Percentiles rank a stretch among this genome's conserved stretches.
Evolutionary conservation across 495 filamentous ascomycete genomes (phyloP).

Genomic region (Geoglossum glabrum): DNA sequence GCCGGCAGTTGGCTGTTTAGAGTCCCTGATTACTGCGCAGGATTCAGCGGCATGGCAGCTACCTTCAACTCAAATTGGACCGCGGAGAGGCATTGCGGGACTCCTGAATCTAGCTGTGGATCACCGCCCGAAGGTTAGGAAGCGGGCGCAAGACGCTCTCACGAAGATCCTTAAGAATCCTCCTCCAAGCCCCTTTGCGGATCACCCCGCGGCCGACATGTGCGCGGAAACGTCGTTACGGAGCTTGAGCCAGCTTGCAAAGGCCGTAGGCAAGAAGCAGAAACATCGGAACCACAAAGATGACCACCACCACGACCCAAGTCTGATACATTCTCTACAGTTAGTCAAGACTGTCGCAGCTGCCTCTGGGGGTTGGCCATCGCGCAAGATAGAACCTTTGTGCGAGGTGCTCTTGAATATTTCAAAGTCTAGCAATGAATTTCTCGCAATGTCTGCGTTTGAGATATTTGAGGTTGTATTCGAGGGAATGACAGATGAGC

Average conservation of each 20-base stretch:
- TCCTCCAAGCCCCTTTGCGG: constrained; percentile 73
- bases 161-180: constrained; percentile 60
- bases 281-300: constrained; percentile 35
- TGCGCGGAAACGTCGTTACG: constrained; percentile 76
- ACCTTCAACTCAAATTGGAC: constrained; percentile 61
- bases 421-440: constrained; percentile 74
- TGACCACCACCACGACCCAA: constrained; percentile 46
- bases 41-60: constrained; percentile 76
- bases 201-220: constrained; percentile 88
- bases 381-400: constrained; percentile 75
- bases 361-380: constrained; percentile 90
- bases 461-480: constrained; percentile 96
- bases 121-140: constrained; percentile 82
- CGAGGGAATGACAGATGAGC: constrained; percentile 66
- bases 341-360: constrained; percentile 70
- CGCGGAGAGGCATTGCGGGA: constrained; percentile 75
- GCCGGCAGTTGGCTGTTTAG: constrained; percentile 82
- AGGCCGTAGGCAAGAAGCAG: constrained; percentile 41
- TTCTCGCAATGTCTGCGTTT: constrained; percentile 85
- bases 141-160: constrained; percentile 80
- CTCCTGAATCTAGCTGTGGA: constrained; percentile 67
- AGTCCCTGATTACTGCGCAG: constrained; percentile 71
- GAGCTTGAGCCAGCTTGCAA: constrained; percentile 49
- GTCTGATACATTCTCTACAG: constrained; percentile 76
- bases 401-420: constrained; percentile 78